Evolutionary conservation across 768 basidiomycete genomes (phyloP), one percentile per base, ranked within the genome.

Genomic region (Clavaria fumosa): DNA sequence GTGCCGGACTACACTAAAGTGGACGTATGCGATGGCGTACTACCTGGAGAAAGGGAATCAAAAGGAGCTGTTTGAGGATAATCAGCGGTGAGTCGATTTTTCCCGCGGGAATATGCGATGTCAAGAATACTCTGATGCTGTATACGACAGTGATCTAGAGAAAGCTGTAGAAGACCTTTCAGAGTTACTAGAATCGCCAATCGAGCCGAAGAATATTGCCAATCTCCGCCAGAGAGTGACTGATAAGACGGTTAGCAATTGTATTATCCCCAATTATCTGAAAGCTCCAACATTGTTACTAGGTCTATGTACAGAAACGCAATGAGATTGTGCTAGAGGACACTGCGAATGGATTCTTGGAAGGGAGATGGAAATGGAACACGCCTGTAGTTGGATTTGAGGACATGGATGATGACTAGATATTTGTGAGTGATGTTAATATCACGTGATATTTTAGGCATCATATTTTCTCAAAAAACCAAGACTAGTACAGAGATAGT

Each of bases 21-120:
- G 95, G 93, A 96, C 93, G 9, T 99, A 99, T 50, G 83, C 89
- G 2, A 96, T 99, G 93, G 93, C 91, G 20, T 99, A 89, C 62
- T 97, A 96, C 53, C 71, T 99, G 20, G 78, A 74, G 27, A 78
- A 70, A 52, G 76, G 83, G 37, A 97, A 96, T 52, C 67, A 82
- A 66, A 97, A 96, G 61, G 84, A 89, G 52, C 60, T 97, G 32
- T 97, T 89, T 50, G 93, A 96, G 57, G 91, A 96, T 58, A 97
- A 97, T 52, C 95, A 99, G 59, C 69, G 83, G 83, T 78, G 43
- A 28, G 67, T 56, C 6, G 21, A 33, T 22, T 12, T 19, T 21
- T 11, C 5, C 31, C 14, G 21, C 19, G 18, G 10, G 9, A 12
- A 21, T 19, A 11, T 6, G 18, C 7, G 14, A 23, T 26, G 11